Evolutionary conservation across 2,329 filamentous ascomycete species (phyloP).

Genomic region (Venturia pyrina): DNA sequence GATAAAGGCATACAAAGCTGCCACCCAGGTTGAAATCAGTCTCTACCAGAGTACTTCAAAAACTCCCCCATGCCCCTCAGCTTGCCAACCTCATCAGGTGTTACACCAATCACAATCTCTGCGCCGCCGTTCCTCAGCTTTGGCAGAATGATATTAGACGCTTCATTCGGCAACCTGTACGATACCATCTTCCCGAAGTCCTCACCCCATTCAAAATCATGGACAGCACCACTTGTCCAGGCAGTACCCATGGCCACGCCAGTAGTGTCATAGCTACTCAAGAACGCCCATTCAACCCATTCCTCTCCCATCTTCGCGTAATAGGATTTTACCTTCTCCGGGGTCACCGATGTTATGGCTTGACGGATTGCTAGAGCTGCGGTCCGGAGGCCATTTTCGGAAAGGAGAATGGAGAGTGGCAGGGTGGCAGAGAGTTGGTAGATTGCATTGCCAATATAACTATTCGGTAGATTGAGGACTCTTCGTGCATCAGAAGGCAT

Average conservation of each 20-base stretch:
- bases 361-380: constrained; percentile 8
- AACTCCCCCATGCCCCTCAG: neutral
- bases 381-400: neutral
- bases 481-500: neutral
- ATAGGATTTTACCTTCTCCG: neutral
- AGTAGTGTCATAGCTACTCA: neutral
- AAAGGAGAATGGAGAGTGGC: constrained; percentile 4
- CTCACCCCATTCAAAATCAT: constrained; percentile 6
- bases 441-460: constrained; percentile 7
- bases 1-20: too few species aligned
- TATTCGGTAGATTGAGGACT: neutral
- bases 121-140: neutral
- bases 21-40: too few species aligned
- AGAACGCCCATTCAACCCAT: constrained; percentile 9
- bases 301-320: neutral
- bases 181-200: neutral
- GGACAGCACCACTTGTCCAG: constrained; percentile 5
- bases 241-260: constrained; percentile 8
- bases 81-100: constrained; percentile 3
- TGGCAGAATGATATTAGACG: neutral
- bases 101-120: neutral
- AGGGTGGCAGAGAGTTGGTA: constrained; percentile 11
- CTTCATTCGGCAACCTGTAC: neutral
- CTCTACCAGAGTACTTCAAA: neutral
- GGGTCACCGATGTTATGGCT: constrained; percentile 4